Evolutionary conservation across 805 yeast genomes (phyloP).

Genomic region (Wickerhamomyces subpelliculosus): DNA sequence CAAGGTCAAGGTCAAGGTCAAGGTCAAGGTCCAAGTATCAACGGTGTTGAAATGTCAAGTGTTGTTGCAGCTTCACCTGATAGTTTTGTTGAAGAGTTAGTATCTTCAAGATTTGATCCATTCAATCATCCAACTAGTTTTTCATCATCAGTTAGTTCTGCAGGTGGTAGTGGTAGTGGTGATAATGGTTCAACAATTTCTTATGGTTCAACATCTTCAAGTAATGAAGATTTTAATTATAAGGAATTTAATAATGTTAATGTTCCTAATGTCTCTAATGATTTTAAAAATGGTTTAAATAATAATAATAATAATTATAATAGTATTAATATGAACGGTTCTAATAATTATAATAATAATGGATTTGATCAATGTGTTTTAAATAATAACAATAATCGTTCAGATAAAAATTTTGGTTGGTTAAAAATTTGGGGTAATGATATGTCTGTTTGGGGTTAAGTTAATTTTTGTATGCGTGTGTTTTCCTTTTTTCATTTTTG

Average conservation of each 20-base stretch:
- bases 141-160: conserved; percentile 18
- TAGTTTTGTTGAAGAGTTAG: conserved; percentile 12
- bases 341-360: not conserved
- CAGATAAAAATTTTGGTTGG: conserved; percentile 17
- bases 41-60: conserved; percentile 1
- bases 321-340: not conserved
- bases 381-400: not conserved
- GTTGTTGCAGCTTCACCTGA: conserved; percentile 16
- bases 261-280: not conserved
- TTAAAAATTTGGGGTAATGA: conserved; percentile 24
- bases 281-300: not conserved
- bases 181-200: not conserved
- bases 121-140: conserved; percentile 1
- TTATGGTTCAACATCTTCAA: not conserved
- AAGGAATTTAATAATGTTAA: conserved; percentile 3
- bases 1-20: too few relatives aligned
- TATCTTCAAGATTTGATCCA: conserved; percentile 1
- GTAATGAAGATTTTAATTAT: not conserved
- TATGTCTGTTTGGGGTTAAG: conserved; percentile 24
- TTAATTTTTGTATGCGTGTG: not conserved
- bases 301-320: not conserved
- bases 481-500: not conserved
- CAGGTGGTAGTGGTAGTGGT: too few relatives aligned
- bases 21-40: not conserved
- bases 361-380: not conserved